Evolutionary conservation across 1,139 yeast species (phyloP), one percentile per base, ranked within the genome.

Genomic region (Yamadazyma kanchanaburiensis): DNA sequence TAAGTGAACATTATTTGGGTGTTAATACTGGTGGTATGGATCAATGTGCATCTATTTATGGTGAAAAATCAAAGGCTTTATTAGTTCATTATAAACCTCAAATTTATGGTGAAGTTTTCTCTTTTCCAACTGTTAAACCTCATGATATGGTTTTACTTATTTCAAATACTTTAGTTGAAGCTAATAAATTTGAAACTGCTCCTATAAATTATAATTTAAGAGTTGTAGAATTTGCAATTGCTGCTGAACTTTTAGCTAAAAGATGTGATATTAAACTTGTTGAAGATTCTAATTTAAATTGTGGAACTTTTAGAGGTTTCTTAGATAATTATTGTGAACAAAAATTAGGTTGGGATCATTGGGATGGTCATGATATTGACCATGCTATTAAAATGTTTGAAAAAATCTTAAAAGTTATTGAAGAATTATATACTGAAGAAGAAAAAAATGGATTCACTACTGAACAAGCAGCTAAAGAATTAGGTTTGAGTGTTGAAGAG

Each of bases 21-120:
- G 82, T 81, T 32, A 80, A 79, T 49, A 77, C 80, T 25, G 89
- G 89, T 15, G 89, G 89, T 25, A 74, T 81, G 84, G 89, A 81
- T 51, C 89, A 81, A 55, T 70, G 82, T 39, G 88, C 89, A 3
- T 74, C 83, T 2, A 69, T 81, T 15, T 80, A 73, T 44, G 88
- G 88, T n/a, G 77, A 73, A 43, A 60, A 56, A 25, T 69, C 66
- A 37, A 75, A 80, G 42, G 83, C 82, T 2, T 53, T 81, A 37
- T 67, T 74, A 40, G 77, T 81, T 25, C 75, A 74, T 39, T 81
- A 80, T 55, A 68, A 70, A 39, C 89, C 89, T 2, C 55, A 64
- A 35, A 60, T 81, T 31, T 59, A 56, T 23, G 87, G 77, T 10
- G 59, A 66, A 24, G 74, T 84, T n/a, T 67, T 77, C 47, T 54